Conservation (phyloP, 495 filamentous ascomycete species). For the Penicillium psychrofluorescens region DNA sequence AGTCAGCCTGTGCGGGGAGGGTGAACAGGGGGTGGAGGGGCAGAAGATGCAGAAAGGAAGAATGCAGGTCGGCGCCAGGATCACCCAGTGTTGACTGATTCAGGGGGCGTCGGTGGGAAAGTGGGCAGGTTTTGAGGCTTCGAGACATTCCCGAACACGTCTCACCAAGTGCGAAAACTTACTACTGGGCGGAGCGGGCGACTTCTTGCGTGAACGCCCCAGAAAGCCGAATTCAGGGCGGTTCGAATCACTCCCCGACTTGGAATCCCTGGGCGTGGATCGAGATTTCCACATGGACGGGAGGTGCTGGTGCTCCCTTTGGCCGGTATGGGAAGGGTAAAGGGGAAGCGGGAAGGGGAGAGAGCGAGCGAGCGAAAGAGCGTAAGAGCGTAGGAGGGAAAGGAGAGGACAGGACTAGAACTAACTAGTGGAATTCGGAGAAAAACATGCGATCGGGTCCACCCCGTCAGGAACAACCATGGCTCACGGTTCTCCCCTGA, state of each 20-base stretch:
- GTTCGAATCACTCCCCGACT: slow-evolving; percentile 30
- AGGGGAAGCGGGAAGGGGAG: slow-evolving; percentile 5
- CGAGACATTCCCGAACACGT: slow-evolving; percentile 9
- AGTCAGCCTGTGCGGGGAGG: slow-evolving; percentile 8
- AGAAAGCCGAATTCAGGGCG: slow-evolving; percentile 32
- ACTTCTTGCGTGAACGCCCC: slow-evolving; percentile 34
- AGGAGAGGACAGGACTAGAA: too few species aligned
- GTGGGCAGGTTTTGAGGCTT: not conserved
- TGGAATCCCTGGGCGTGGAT: slow-evolving; percentile 36
- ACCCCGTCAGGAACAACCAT: too few species aligned
- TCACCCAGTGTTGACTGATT: too few species aligned
- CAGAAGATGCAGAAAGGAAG: not conserved
- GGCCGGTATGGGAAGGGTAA: slow-evolving; percentile 1
- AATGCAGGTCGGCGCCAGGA: not conserved
- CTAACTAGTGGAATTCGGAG: too few species aligned
- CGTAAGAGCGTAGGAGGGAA: too few species aligned
- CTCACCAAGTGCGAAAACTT: slow-evolving; percentile 12
- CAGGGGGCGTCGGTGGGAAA: too few species aligned
- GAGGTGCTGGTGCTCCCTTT: too few species aligned
- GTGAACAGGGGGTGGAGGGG: not conserved
- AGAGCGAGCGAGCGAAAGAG: not conserved
- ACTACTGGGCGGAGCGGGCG: slow-evolving; percentile 17
- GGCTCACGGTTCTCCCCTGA: too few species aligned
- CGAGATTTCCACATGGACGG: slow-evolving; percentile 41
- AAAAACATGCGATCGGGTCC: too few species aligned